A percentile compares a stretch with the other conserved stretches of the same genome.
Conservation (phyloP, 108 stramenopile species). For the Nitzschia palea region DNA sequence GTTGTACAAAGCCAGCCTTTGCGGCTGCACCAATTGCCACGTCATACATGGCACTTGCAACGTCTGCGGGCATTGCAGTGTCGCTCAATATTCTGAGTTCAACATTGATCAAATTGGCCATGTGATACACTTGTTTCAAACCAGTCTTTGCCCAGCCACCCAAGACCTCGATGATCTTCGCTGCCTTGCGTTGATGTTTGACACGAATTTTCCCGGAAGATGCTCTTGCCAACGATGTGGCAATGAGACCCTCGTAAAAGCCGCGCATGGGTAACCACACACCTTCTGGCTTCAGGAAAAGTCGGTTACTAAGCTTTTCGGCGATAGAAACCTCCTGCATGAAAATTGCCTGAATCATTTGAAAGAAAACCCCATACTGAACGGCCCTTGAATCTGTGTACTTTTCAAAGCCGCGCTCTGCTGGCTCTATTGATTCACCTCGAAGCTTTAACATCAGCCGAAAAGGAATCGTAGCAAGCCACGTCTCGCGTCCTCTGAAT, state of each 20-base stretch:
- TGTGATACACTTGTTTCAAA: slow-evolving; percentile 12
- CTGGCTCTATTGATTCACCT: not conserved
- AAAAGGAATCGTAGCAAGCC: not conserved
- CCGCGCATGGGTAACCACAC: slow-evolving; percentile 14
- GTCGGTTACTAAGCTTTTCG: not conserved
- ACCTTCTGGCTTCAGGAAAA: slow-evolving; percentile 18
- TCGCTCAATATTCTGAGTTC: slow-evolving; percentile 3
- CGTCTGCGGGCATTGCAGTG: not conserved
- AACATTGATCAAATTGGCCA: slow-evolving; percentile 26
- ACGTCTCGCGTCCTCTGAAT: not conserved
- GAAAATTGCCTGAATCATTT: slow-evolving; percentile 22
- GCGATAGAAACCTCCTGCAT: slow-evolving; percentile 20
- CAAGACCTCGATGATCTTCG: slow-evolving; percentile 20
- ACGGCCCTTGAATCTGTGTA: slow-evolving; percentile 3
- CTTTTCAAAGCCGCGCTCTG: not conserved
- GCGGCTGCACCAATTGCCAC: slow-evolving; percentile 20
- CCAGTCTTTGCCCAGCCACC: slow-evolving; percentile 18
- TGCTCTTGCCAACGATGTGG: not conserved
- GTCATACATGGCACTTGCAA: slow-evolving; percentile 8
- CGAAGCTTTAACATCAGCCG: not conserved
- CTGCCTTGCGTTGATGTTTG: slow-evolving; percentile 11
- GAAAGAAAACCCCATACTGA: slow-evolving; percentile 24
- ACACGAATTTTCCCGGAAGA: slow-evolving; percentile 5
- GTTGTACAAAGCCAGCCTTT: slow-evolving; percentile 16
- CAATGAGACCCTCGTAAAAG: slow-evolving; percentile 23